phyloP scores from a whole-genome alignment of 1,139 yeast species.

The Yamadazyma dendronema region DNA sequence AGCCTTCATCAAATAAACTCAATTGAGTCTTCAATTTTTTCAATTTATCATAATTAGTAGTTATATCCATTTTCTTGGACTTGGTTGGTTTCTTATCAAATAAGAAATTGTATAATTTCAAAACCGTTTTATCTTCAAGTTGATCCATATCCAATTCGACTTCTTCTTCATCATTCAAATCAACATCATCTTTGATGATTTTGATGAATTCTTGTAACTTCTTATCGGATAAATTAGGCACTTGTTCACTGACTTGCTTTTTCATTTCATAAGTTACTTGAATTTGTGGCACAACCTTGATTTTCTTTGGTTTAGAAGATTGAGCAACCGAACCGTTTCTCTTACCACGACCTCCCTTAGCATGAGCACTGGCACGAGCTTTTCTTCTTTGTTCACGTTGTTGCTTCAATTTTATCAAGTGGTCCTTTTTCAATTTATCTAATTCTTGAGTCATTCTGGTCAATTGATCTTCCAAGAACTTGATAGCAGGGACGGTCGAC shows the following conservation, averaged over 20 bases:
- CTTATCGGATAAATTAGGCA: constrained; percentile 74
- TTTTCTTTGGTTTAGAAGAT: constrained; percentile 12
- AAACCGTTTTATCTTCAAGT: constrained; percentile 78
- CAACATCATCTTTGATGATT: constrained; percentile 83
- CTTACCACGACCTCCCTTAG: constrained; percentile 18
- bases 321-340: constrained; percentile 6
- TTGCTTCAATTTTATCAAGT: constrained; percentile 56
- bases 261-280: constrained; percentile 92
- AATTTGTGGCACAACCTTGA: constrained; percentile 16
- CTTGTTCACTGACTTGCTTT: constrained; percentile 86
- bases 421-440: constrained; percentile 71
- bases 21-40: constrained; percentile 82
- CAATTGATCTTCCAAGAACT: constrained; percentile 82
- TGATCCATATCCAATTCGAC: constrained; percentile 96
- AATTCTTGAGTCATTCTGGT: constrained; percentile 83
- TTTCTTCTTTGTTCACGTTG: constrained; percentile 46
- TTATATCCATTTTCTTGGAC: constrained; percentile 46
- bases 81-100: constrained; percentile 55
- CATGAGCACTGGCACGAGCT: constrained; percentile 45
- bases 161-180: constrained; percentile 70
- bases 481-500: constrained; percentile 81
- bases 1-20: constrained; percentile 66
- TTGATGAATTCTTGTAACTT: constrained; percentile 81
- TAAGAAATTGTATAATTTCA: constrained; percentile 78
- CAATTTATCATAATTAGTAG: constrained; percentile 71